phyloP scores from a whole-genome alignment of 2,329 filamentous ascomycete species.

The Pseudocercospora crystallina region DNA sequence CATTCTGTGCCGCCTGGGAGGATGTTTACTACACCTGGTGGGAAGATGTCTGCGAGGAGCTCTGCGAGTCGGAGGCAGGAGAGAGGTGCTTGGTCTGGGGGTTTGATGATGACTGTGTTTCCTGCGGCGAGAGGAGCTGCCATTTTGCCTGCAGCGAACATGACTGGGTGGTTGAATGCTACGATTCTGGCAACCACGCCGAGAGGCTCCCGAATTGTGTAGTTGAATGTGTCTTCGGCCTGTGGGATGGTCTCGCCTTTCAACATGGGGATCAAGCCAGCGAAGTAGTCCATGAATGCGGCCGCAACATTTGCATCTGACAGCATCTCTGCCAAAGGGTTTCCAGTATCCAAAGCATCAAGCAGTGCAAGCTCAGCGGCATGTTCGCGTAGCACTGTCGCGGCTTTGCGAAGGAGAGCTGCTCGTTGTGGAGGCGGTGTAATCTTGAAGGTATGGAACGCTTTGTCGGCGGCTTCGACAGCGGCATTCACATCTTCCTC shows the following conservation, averaged over 20 bases:
- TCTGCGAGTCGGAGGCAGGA: slow-evolving; percentile 61
- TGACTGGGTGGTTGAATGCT: slow-evolving; percentile 68
- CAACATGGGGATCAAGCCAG: slow-evolving; percentile 28
- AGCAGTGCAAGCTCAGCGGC: slow-evolving; percentile 21
- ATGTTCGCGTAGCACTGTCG: slow-evolving; percentile 16
- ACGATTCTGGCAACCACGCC: slow-evolving; percentile 60
- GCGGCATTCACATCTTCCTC: slow-evolving; percentile 26
- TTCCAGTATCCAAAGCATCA: slow-evolving; percentile 25
- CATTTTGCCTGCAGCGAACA: slow-evolving; percentile 76
- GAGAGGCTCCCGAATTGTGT: slow-evolving; percentile 50
- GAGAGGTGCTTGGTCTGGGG: slow-evolving; percentile 59
- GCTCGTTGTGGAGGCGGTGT: slow-evolving; percentile 19
- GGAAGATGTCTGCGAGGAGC: slow-evolving; percentile 70
- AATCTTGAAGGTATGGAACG: slow-evolving; percentile 21
- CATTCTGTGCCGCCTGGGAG: slow-evolving; percentile 70
- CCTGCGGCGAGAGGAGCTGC: slow-evolving; percentile 63
- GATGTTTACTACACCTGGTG: slow-evolving; percentile 74
- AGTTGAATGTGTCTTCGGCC: slow-evolving; percentile 23
- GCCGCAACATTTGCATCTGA: slow-evolving; percentile 26
- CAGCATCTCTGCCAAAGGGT: slow-evolving; percentile 29
- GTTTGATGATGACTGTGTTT: slow-evolving; percentile 59
- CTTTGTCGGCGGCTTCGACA: slow-evolving; percentile 25
- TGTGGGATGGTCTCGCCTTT: slow-evolving; percentile 29
- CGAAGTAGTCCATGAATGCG: slow-evolving; percentile 28
- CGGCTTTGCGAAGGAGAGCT: slow-evolving; percentile 48